Evolutionary conservation across 805 yeast species (phyloP), one percentile per base, ranked within the genome.

Genomic region (Candida tallmaniae): DNA sequence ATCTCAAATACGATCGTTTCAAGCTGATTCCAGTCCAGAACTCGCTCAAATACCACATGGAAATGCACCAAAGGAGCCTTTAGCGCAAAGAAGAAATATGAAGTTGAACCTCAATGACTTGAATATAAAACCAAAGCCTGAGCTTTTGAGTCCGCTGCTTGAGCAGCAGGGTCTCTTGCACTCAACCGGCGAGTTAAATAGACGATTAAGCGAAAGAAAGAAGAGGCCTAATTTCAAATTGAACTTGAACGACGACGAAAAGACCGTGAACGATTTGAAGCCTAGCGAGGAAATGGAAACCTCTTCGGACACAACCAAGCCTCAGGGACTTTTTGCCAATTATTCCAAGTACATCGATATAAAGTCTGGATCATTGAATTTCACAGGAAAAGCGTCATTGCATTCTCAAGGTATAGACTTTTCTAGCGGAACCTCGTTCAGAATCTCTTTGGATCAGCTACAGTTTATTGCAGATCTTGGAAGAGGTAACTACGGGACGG

Each of bases 401-500:
- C 93, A 89, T 49, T 82, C 97, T 0, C 78, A 84, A 44, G 98
- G 98, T 30, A 81, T 93, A 32, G 93, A 88, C 55, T 93, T 93
- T 51, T 74, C 85, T 23, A 78, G 84, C 31, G 98, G 98, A 1
- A 76, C 89, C 2, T 80, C 88, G 30, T 89, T 93, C 61, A 70
- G 83, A 39, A 88, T 93, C 24, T 80, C 93, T 3, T 71, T 88
- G 35, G 95, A 87, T 46, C 95, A 93, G 51, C 59, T 84, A 37
- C 83, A 83, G 48, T 78, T 83, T 44, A 68, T 86, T 38, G 95
- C 83, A 33, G 97, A 90, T 58, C 65, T 93, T 29, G 98, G 98
- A 2, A 76, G 90, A 30, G 98, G 98, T 7, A 93, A 93, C 61
- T 93, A 93, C 58, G 98, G 98, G 35, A 85, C 95, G 1, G 98